Conservation (phyloP, 2,329 filamentous ascomycete species). For the Beauveria sp. region DNA sequence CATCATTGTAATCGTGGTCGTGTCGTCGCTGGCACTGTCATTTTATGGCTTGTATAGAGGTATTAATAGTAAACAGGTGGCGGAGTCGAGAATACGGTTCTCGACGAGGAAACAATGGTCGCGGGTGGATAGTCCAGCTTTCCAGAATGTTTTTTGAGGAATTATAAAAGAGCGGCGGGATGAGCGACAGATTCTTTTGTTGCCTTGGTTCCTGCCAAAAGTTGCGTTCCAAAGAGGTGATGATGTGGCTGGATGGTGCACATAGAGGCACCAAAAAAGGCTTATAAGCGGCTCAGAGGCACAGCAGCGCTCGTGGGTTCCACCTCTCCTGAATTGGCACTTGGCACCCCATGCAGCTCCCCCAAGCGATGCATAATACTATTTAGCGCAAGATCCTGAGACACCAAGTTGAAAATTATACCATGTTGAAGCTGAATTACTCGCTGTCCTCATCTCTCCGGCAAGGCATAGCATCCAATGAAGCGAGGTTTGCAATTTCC, state of each 20-base stretch:
- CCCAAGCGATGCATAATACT: not conserved
- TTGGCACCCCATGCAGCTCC: not conserved
- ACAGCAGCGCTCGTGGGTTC: not conserved
- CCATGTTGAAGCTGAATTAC: too few species aligned
- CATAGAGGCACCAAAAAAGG: not conserved
- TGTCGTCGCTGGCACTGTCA: conserved; percentile 9
- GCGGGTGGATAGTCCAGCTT: not conserved
- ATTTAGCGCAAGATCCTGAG: not conserved
- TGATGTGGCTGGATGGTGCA: not conserved
- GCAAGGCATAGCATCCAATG: not conserved
- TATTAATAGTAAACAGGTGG: not conserved
- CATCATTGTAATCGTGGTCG: conserved; percentile 11
- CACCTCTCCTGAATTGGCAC: not conserved
- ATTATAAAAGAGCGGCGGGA: not conserved
- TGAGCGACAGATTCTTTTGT: not conserved
- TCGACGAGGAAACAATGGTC: not conserved
- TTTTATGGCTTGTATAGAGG: conserved; percentile 8
- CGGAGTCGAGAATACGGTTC: not conserved
- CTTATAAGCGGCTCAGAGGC: conserved; percentile 1
- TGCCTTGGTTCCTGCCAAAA: not conserved
- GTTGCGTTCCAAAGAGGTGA: conserved; percentile 1
- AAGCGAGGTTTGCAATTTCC: not conserved
- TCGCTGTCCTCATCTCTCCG: not conserved
- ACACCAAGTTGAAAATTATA: not conserved
- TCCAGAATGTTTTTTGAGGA: not conserved